Conservation (phyloP, 129 eudicot species). For the Flaveria brownii region DNA sequence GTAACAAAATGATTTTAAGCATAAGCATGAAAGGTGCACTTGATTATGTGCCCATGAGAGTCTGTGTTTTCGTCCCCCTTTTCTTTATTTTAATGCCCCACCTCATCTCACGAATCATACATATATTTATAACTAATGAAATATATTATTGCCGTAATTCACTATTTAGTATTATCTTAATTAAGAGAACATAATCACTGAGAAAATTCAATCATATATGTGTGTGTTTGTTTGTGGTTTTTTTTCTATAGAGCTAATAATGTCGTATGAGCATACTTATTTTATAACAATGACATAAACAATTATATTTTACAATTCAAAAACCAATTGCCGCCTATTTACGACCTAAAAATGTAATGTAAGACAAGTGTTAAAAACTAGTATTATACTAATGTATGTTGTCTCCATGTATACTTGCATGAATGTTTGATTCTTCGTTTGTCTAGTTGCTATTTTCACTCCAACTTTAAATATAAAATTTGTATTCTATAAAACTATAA, state of each 20-base stretch:
- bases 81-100: conserved; percentile 38
- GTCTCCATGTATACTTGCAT: no score
- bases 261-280: neutral
- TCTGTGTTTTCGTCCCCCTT: conserved; percentile 37
- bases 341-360: neutral
- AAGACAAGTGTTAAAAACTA: conserved; percentile 8
- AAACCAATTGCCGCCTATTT: conserved; percentile 15
- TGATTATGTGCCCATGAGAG: conserved; percentile 46
- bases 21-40: conserved; percentile 49
- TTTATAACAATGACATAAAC: neutral
- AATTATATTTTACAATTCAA: conserved; percentile 11
- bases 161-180: neutral
- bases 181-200: neutral
- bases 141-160: neutral
- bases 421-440: conserved; percentile 4
- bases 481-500: neutral
- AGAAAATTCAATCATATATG: neutral
- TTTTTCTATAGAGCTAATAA: neutral
- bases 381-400: neutral
- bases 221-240: neutral
- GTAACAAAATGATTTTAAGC: conserved; percentile 47
- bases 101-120: conserved; percentile 27
- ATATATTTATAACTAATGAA: neutral
- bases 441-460: neutral
- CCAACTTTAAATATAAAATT: neutral